Conservation (phyloP, 2,329 filamentous ascomycete species). For the Arthroderma sp. region DNA sequence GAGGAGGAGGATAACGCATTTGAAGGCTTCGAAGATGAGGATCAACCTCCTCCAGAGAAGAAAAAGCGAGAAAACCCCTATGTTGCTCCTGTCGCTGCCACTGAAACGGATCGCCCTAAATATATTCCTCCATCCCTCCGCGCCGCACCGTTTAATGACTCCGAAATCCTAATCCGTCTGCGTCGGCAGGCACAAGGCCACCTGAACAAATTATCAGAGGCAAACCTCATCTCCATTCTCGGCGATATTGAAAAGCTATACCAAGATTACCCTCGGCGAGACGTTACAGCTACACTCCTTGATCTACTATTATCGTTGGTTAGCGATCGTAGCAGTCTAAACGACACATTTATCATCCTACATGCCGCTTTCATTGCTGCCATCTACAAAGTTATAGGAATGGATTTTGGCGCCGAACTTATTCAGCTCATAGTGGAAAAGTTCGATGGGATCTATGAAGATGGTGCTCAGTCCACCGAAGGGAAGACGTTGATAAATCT, state of each 20-base stretch:
- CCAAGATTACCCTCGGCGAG: conserved; percentile 67
- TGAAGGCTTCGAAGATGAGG: conserved; percentile 26
- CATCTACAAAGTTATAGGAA: conserved; percentile 73
- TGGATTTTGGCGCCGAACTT: conserved; percentile 79
- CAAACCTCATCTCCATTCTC: conserved; percentile 74
- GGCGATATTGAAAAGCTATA: conserved; percentile 74
- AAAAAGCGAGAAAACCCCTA: conserved; percentile 71
- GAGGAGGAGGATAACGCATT: conserved; percentile 28
- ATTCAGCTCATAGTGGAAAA: conserved; percentile 64
- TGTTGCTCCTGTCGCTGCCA: conserved; percentile 48
- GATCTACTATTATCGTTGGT: conserved; percentile 68
- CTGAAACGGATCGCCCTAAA: conserved; percentile 40
- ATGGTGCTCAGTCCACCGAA: conserved; percentile 18
- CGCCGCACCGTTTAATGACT: conserved; percentile 47
- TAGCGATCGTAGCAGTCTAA: conserved; percentile 61
- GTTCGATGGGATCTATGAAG: conserved; percentile 54
- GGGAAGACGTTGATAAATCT: conserved; percentile 61
- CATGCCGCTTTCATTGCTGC: conserved; percentile 82
- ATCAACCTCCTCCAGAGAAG: conserved; percentile 9
- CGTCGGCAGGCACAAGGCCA: conserved; percentile 74
- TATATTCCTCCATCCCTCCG: conserved; percentile 83
- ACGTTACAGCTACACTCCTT: conserved; percentile 69
- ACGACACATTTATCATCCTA: conserved; percentile 82
- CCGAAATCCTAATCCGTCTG: conserved; percentile 55
- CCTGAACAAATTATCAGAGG: conserved; percentile 84